Evolutionary conservation across 345 rosid genomes (phyloP), one percentile per base, ranked within the genome.

Genomic region (Populus nigra): DNA sequence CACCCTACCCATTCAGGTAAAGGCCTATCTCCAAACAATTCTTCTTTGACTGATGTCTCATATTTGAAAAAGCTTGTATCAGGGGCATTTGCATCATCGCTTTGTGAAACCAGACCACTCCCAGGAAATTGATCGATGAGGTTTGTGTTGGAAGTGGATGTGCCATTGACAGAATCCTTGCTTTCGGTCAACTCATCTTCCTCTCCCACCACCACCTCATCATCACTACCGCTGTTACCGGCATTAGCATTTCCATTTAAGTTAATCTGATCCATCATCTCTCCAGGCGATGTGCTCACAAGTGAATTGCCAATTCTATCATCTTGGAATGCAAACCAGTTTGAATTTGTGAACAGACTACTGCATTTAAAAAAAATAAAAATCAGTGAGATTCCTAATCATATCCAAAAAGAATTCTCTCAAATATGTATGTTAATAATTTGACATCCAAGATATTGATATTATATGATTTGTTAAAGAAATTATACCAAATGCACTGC

Each of bases 271-370:
- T 91, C 96, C 99, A 96, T 89, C 86, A 89, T 81, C 79, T 88
- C 97, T 0, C 85, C 66, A 36, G 93, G 85, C 9, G 92, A 86
- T 16, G 83, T 80, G 66, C 91, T 88, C 25, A 77, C 74, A 73
- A 91, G 85, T 74, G 90, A 89, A 75, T 80, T 79, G 73, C 85
- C 91, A 49, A 84, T 77, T 79, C 91, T 89, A 20, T 94, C 91
- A 16, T 94, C 97, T 90, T 92, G 94, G 86, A 90, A 96, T 17
- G 98, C 93, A 86, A 96, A 96, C 99, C 99, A 96, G 84, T 96
- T 85, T 72, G 99, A 92, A 79, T 92, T 92, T 78, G 97, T 92
- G 87, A 96, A 95, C 55, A 94, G 86, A 82, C 93, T 93, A 88
- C 89, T 69, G 87, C 89, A 79, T 41, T n/a, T 29, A 35, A 29